phyloP scores from a whole-genome alignment of 768 basidiomycete genomes.

The Pleurotus tuoliensis region DNA sequence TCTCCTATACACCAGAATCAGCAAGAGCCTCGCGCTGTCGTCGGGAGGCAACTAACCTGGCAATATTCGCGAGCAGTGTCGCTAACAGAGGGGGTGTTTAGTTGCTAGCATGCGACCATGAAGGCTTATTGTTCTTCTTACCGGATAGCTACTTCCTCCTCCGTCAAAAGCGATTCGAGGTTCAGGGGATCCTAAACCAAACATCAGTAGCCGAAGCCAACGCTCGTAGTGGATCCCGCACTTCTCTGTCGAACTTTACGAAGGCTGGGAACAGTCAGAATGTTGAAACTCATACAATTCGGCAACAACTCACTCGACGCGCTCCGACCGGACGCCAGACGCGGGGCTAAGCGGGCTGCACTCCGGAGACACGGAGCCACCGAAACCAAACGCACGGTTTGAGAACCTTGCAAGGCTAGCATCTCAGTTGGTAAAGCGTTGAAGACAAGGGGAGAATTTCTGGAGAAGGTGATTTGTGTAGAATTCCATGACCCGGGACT shows the following conservation, averaged over 20 bases:
- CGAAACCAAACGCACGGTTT: neutral
- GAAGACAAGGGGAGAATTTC: neutral
- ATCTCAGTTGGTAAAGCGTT: neutral
- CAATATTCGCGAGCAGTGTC: slow-evolving; percentile 79
- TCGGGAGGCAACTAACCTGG: slow-evolving; percentile 45
- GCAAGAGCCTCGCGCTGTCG: neutral
- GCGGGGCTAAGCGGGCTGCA: neutral
- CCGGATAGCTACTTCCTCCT: slow-evolving; percentile 90
- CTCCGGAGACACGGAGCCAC: neutral
- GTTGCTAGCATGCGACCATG: too few relatives aligned
- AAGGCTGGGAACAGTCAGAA: neutral
- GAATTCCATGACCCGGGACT: neutral
- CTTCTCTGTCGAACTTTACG: slow-evolving; percentile 13
- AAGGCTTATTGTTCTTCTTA: slow-evolving; percentile 24
- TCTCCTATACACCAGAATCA: slow-evolving; percentile 49
- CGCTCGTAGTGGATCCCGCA: neutral
- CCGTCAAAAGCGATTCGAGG: slow-evolving; percentile 75
- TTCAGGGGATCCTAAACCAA: slow-evolving; percentile 77
- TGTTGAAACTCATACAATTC: neutral
- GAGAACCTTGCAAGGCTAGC: neutral
- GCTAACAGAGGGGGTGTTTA: slow-evolving; percentile 29
- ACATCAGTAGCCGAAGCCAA: neutral
- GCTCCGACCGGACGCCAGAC: neutral
- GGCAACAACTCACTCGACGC: neutral
- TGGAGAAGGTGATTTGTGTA: neutral